A percentile compares a stretch with the other conserved stretches of the same genome.
Conservation (phyloP, 371 early-diverging fungal species). For the Dichotomocladium elegans region DNA sequence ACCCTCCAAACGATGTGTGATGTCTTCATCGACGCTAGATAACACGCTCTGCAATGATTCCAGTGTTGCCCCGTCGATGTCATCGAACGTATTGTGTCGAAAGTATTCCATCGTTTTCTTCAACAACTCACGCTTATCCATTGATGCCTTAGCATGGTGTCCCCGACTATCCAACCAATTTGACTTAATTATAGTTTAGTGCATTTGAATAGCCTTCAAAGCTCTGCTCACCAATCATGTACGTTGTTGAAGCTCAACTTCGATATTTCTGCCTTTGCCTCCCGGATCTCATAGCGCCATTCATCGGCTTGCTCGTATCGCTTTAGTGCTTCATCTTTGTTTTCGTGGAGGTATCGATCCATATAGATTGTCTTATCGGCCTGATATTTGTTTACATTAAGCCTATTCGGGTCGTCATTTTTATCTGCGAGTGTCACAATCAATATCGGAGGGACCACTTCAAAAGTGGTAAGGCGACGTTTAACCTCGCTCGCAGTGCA, state of each 20-base stretch:
- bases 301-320: conserved; percentile 21
- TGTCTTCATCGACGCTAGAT: conserved; percentile 2
- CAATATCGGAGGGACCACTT: conserved; percentile 32
- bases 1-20: conserved; percentile 15
- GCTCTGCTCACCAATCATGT: background rate
- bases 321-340: conserved; percentile 18
- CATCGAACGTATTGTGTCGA: conserved; percentile 3
- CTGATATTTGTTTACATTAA: conserved; percentile 1
- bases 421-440: conserved; percentile 26
- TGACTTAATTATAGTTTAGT: background rate
- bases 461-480: conserved; percentile 32
- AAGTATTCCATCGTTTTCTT: conserved; percentile 17
- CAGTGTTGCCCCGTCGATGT: too few species aligned
- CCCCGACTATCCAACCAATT: background rate
- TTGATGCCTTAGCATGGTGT: background rate
- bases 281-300: conserved; percentile 17
- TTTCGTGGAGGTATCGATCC: conserved; percentile 36
- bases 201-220: background rate
- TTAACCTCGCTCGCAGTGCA: background rate
- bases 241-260: conserved; percentile 4
- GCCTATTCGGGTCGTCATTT: too few species aligned
- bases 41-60: conserved; percentile 2
- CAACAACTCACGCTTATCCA: conserved; percentile 17
- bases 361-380: conserved; percentile 34
- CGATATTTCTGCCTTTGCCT: conserved; percentile 6